Evolutionary conservation across 2,329 filamentous ascomycete genomes (phyloP), one percentile per base, ranked within the genome.

Genomic region (Verruconis gallopava): DNA sequence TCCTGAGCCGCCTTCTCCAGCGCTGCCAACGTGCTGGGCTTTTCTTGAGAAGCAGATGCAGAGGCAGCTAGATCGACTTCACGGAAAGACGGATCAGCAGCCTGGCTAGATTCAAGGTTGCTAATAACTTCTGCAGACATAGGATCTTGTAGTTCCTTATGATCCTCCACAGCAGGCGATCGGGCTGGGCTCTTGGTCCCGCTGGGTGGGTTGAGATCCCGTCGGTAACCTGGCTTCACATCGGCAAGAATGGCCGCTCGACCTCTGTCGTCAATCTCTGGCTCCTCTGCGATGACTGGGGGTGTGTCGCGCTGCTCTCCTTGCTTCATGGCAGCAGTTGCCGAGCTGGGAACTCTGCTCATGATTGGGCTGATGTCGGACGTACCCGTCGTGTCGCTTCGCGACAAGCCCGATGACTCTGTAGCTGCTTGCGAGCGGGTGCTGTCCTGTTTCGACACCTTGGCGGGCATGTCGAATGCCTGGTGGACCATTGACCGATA

Each of bases 361-460:
- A 81, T 78, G 42, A 81, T 81, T 2, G 78, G 78, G 52, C 76
- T 80, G 47, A 81, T 75, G 20, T 66, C 66, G 38, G 70, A 68
- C 5, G 77, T 79, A 47, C 75, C 77, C 46, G 70, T 70, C 44
- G 75, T 80, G 49, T 79, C 72, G 41, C 72, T 77, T 46, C 77
- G 64, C 25, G 60, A 64, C n/a, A 76, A 59, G 32, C 62, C 68
- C 2, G 57, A 59, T 4, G 38, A 18, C 15, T 21, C 25, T 13
- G 36, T 41, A 12, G 39, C 32, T 9, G 17, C 21, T 12, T 43
- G 42, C 9, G 64, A 66, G 22, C 65, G 64, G 33, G 69, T 69
- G 28, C 40, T 43, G 25, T 39, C 38, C 22, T 44, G 35, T 17
- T 44, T 45, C 20, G 40, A 45, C 9, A 44, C 35, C 22, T 73